Evolutionary conservation across 495 filamentous ascomycete genomes (phyloP).

Genomic region (Trichocladium antarcticum): DNA sequence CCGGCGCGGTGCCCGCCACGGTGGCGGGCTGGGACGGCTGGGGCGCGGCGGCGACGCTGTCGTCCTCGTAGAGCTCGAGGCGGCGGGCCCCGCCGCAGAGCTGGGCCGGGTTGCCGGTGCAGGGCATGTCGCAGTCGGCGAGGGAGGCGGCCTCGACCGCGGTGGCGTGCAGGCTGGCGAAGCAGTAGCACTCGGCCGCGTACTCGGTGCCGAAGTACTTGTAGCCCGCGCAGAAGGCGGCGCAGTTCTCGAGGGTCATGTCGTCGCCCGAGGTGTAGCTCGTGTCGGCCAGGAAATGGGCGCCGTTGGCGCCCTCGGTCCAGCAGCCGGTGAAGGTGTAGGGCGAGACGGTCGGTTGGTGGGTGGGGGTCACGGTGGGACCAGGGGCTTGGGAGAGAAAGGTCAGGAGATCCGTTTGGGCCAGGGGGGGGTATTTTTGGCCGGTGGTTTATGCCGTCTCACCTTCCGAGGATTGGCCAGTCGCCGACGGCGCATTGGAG

Average conservation of each 20-base stretch:
- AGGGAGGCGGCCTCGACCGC: constrained; percentile 16
- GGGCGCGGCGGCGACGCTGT: constrained; percentile 5
- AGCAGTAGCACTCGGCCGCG: constrained; percentile 41
- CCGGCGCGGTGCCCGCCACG: constrained; percentile 13
- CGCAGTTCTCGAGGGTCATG: constrained; percentile 41
- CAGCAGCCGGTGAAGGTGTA: constrained; percentile 37
- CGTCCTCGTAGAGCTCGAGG: constrained; percentile 29
- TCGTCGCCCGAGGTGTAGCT: constrained; percentile 24
- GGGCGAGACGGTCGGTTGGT: constrained; percentile 25
- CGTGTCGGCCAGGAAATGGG: constrained; percentile 27
- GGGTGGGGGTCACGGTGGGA: constrained; percentile 23
- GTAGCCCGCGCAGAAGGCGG: constrained; percentile 33
- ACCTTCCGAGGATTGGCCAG: constrained; percentile 5
- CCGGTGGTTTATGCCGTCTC: background rate
- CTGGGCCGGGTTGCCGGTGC: constrained; percentile 30
- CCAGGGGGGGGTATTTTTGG: background rate
- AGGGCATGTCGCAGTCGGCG: constrained; percentile 32
- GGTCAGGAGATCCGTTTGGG: constrained; percentile 1
- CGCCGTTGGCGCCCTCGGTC: constrained; percentile 30
- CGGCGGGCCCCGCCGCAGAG: constrained; percentile 34
- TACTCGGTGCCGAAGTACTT: constrained; percentile 40
- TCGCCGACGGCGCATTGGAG: background rate
- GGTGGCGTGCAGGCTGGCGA: constrained; percentile 23
- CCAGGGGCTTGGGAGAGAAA: background rate
- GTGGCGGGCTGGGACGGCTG: constrained; percentile 17